Percentiles rank a stretch among this genome's conserved stretches.
These are phyloP conservation scores for Pueraria montana DNA, from an alignment of 306 rosid genomes.

Conservation along the genomic window DNA sequence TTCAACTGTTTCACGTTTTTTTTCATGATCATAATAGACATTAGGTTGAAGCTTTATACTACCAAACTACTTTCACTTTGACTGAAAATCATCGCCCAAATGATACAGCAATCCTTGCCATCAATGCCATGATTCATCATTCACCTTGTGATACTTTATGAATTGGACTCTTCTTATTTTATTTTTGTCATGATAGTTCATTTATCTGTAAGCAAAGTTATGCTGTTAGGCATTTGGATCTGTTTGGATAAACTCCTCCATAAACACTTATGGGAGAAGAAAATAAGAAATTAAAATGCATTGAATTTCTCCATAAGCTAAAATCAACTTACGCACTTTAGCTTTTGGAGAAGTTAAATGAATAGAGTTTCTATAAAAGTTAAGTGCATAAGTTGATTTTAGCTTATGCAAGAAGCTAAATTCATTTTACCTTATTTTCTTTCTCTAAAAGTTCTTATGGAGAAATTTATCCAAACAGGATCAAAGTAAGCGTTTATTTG, in stretches of 20 bases:
- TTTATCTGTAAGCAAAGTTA: not conserved
- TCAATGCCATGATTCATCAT: constrained; percentile 25
- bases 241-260: not conserved
- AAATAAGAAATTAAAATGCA: not conserved
- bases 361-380: not conserved
- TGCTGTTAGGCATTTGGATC: constrained; percentile 17
- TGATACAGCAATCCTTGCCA: constrained; percentile 26
- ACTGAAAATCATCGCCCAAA: constrained; percentile 27
- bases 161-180: not conserved
- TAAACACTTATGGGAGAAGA: not conserved
- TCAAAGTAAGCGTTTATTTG: not conserved
- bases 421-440: too few relatives aligned
- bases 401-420: not conserved
- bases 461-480: not conserved
- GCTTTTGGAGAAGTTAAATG: not conserved
- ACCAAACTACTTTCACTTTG: constrained; percentile 3
- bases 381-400: not conserved
- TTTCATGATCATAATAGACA: constrained; percentile 37
- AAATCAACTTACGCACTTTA: not conserved
- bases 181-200: constrained; percentile 4
- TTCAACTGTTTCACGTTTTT: constrained; percentile 23
- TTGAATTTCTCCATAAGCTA: not conserved
- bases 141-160: constrained; percentile 13
- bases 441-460: not conserved
- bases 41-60: not conserved